Evolutionary conservation across 1,284 basidiomycete genomes (phyloP).

Genomic region (Tylopilus sp.): DNA sequence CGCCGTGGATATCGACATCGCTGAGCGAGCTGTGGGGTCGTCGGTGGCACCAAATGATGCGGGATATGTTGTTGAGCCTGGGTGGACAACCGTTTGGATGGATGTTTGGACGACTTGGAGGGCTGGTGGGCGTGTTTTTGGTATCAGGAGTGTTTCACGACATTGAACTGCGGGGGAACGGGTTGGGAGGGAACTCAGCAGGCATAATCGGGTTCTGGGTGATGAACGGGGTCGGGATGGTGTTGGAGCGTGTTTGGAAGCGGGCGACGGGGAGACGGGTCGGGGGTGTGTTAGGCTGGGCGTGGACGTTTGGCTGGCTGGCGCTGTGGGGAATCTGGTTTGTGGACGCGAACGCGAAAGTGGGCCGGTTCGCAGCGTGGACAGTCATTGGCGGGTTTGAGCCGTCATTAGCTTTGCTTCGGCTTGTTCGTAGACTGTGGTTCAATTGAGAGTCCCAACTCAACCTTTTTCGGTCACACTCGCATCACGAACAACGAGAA

Average conservation of each 20-base stretch:
- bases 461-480: too few relatives aligned
- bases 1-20: conserved; percentile 51
- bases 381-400: conserved; percentile 23
- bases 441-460: too few relatives aligned
- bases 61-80: conserved; percentile 46
- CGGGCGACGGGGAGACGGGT: too few relatives aligned
- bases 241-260: too few relatives aligned
- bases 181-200: too few relatives aligned
- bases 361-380: conserved; percentile 43
- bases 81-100: conserved; percentile 41
- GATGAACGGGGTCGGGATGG: too few relatives aligned
- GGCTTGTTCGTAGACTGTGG: conserved; percentile 2
- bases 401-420: conserved; percentile 21
- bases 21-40: conserved; percentile 54
- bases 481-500: too few relatives aligned
- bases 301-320: conserved; percentile 48
- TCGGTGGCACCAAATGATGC: conserved; percentile 59
- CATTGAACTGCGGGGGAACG: too few relatives aligned
- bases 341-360: conserved; percentile 60
- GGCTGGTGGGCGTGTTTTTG: conserved; percentile 64
- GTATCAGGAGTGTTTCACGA: conserved; percentile 59
- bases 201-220: too few relatives aligned
- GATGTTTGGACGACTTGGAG: conserved; percentile 57
- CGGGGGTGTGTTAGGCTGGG: too few relatives aligned
- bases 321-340: conserved; percentile 57